A percentile compares a stretch with the other conserved stretches of the same genome.
These are phyloP conservation scores for Petasospora rhodanensis DNA, from an alignment of 1,139 yeast genomes.

Conservation along the genomic window DNA sequence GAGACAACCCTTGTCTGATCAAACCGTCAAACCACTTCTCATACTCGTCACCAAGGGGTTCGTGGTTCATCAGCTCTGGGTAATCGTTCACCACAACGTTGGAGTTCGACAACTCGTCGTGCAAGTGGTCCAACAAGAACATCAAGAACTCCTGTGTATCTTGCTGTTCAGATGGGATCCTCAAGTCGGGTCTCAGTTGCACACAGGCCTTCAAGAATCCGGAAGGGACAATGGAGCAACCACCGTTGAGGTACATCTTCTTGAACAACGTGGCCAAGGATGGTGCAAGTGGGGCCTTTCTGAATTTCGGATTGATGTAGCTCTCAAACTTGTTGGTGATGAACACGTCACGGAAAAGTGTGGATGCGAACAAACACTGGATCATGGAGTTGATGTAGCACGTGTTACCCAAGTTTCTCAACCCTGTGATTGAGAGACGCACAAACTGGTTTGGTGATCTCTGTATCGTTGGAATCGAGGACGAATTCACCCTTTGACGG, in stretches of 20 bases:
- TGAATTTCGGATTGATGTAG: slow-evolving; percentile 33
- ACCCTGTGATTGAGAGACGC: slow-evolving; percentile 53
- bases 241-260: slow-evolving; percentile 47
- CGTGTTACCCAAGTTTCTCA: slow-evolving; percentile 72
- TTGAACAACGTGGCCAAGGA: slow-evolving; percentile 48
- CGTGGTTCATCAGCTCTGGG: slow-evolving; percentile 33
- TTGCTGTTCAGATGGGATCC: slow-evolving; percentile 70
- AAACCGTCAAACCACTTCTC: slow-evolving; percentile 54
- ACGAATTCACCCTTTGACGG: slow-evolving; percentile 16
- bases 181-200: slow-evolving; percentile 55
- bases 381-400: slow-evolving; percentile 91
- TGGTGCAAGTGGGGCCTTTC: slow-evolving; percentile 35
- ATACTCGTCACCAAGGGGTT: slow-evolving; percentile 45
- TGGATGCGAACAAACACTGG: slow-evolving; percentile 59
- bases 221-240: slow-evolving; percentile 60
- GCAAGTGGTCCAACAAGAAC: slow-evolving; percentile 60
- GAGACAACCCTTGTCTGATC: slow-evolving; percentile 54
- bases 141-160: slow-evolving; percentile 74
- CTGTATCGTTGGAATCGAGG: slow-evolving; percentile 33
- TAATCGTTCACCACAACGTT: slow-evolving; percentile 34
- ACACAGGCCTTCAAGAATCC: slow-evolving; percentile 55
- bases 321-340: slow-evolving; percentile 38
- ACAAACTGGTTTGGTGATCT: slow-evolving; percentile 37
- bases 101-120: slow-evolving; percentile 54
- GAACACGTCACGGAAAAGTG: slow-evolving; percentile 40